These are phyloP conservation scores for Bidens hawaiensis DNA, from an alignment of 140 eudicot genomes.

Conservation along the genomic window DNA sequence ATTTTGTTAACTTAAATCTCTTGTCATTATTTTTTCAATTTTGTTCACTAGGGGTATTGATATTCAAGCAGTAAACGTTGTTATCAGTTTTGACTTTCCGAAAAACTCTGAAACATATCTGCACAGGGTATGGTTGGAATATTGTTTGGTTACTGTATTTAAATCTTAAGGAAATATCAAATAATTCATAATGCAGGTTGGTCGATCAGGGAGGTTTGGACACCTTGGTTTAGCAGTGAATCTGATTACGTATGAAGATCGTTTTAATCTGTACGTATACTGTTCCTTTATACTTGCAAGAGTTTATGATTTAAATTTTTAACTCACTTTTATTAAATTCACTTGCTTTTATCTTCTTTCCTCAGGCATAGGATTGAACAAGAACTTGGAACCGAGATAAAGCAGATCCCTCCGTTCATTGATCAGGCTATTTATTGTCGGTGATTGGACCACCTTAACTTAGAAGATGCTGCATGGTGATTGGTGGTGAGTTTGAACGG, in stretches of 20 bases:
- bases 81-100: too few species aligned
- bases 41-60: too few species aligned
- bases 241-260: slow-evolving; percentile 87
- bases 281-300: not conserved
- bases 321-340: not conserved
- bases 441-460: slow-evolving; percentile 25
- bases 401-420: slow-evolving; percentile 85
- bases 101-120: slow-evolving; percentile 89
- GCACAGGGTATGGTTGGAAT: slow-evolving; percentile 67
- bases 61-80: too few species aligned
- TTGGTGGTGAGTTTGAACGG: slow-evolving; percentile 23
- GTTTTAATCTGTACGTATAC: slow-evolving; percentile 73
- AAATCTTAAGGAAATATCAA: not conserved
- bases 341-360: not conserved
- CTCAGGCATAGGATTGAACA: slow-evolving; percentile 91
- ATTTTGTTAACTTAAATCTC: too few species aligned
- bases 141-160: not conserved
- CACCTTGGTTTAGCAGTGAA: slow-evolving; percentile 97
- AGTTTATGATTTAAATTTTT: not conserved
- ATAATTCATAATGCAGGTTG: slow-evolving; percentile 49
- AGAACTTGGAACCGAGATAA: slow-evolving; percentile 89
- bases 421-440: slow-evolving; percentile 86
- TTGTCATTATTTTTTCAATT: too few species aligned
- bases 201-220: slow-evolving; percentile 95
- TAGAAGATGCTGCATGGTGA: slow-evolving; percentile 9